Percentiles rank a stretch among this genome's conserved stretches.
phyloP scores from a whole-genome alignment of 768 basidiomycete genomes.

The Hygrocybe punicea region DNA sequence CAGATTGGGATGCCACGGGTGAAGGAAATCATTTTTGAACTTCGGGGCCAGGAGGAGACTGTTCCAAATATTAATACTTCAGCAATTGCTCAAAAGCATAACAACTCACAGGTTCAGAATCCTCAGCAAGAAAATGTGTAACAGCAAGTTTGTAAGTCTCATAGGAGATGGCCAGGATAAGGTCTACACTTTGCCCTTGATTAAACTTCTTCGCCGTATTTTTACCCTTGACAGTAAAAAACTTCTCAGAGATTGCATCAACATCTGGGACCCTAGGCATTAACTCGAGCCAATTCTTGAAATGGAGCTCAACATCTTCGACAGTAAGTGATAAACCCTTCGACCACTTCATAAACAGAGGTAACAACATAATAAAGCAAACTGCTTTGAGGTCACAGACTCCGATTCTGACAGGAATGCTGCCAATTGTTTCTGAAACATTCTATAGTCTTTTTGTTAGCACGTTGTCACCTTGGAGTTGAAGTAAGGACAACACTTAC shows the following conservation, averaged over 20 bases:
- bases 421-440: constrained; percentile 18
- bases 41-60: not conserved
- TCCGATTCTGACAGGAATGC: constrained; percentile 26
- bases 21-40: no score
- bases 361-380: constrained; percentile 14
- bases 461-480: not conserved
- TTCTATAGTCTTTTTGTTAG: constrained; percentile 12
- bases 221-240: not conserved
- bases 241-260: constrained; percentile 1
- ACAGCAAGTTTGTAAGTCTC: not conserved
- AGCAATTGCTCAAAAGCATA: not conserved
- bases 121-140: not conserved
- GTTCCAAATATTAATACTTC: not conserved
- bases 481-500: not conserved
- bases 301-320: not conserved
- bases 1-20: no score
- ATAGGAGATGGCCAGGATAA: not conserved
- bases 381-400: constrained; percentile 14
- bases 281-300: not conserved
- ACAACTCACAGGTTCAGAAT: not conserved
- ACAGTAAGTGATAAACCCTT: not conserved
- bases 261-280: not conserved
- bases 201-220: not conserved
- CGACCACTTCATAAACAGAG: constrained; percentile 2
- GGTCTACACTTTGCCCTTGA: not conserved